Percentiles rank a stretch among this genome's conserved stretches.
These are phyloP conservation scores for Diplosphaera chodatii DNA, from an alignment of 139 green algal genomes.

Conservation along the genomic window DNA sequence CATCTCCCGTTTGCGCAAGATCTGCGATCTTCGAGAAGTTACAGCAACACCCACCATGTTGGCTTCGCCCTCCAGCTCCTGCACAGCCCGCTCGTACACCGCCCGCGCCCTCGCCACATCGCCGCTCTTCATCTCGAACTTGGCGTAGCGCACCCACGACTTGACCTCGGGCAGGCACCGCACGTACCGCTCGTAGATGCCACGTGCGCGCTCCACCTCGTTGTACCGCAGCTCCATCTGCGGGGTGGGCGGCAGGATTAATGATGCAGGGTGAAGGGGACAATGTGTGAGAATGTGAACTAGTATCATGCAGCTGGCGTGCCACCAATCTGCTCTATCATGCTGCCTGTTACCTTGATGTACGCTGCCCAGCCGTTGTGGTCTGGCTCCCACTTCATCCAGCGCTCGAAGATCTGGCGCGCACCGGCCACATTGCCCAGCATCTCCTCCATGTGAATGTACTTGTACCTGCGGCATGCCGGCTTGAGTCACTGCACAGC, in stretches of 20 bases:
- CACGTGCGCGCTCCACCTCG: conserved; percentile 77
- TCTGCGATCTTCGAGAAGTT: too few relatives aligned
- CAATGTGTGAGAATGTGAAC: too few relatives aligned
- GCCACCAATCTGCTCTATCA: too few relatives aligned
- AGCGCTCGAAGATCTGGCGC: conserved; percentile 91
- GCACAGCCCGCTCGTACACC: conserved; percentile 87
- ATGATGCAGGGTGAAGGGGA: too few relatives aligned
- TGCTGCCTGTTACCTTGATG: too few relatives aligned
- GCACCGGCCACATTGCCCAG: conserved; percentile 87
- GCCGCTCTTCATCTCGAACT: conserved; percentile 93
- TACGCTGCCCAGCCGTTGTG: conserved; percentile 92
- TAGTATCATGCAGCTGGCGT: too few relatives aligned
- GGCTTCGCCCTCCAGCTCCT: conserved; percentile 82
- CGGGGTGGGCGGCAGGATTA: too few relatives aligned
- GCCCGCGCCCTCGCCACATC: conserved; percentile 59
- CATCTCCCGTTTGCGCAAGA: too few relatives aligned
- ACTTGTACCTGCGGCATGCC: conserved; percentile 74
- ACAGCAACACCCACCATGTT: conserved; percentile 69
- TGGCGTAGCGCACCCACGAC: conserved; percentile 87
- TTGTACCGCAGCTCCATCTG: conserved; percentile 95
- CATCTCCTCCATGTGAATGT: conserved; percentile 99
- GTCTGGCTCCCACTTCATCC: conserved; percentile 96
- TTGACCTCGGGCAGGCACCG: conserved; percentile 53
- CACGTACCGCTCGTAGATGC: conserved; percentile 89
- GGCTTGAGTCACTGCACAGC: too few relatives aligned